A percentile compares a stretch with the other conserved stretches of the same genome.
Evolutionary conservation across 441 rosid species (phyloP).

Genomic region (Kokia cookei): DNA sequence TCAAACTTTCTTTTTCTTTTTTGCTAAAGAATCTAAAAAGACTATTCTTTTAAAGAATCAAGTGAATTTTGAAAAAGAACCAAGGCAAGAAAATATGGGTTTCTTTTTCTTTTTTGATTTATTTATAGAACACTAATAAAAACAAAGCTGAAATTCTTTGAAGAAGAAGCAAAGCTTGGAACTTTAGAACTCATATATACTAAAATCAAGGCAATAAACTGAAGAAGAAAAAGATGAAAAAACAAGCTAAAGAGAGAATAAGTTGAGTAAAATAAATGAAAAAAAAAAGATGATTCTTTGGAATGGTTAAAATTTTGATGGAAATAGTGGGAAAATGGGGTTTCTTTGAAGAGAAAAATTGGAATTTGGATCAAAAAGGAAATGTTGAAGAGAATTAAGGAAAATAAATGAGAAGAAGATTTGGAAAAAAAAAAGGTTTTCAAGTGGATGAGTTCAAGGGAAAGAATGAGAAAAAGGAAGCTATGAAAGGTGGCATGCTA

Average conservation of each 20-base stretch:
- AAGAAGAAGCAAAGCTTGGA: slow-evolving; percentile 16
- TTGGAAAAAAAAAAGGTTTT: too few relatives aligned
- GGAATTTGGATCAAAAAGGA: not conserved
- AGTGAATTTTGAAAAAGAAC: slow-evolving; percentile 31
- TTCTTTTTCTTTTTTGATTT: not conserved
- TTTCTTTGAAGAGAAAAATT: slow-evolving; percentile 20
- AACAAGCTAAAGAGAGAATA: slow-evolving; percentile 1
- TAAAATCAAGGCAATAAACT: not conserved
- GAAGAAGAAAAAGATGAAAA: not conserved
- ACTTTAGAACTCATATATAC: slow-evolving; percentile 4
- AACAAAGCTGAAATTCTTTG: not conserved
- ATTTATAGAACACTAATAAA: not conserved
- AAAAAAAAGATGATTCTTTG: slow-evolving; percentile 13
- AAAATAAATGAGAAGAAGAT: not conserved
- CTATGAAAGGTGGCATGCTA: too few relatives aligned
- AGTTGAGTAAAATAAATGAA: not conserved
- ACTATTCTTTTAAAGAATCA: slow-evolving; percentile 28
- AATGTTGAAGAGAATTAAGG: not conserved
- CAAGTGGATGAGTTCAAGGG: too few relatives aligned
- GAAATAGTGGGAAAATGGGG: not conserved
- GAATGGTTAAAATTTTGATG: not conserved
- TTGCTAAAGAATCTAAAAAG: slow-evolving; percentile 35
- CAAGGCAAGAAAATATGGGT: slow-evolving; percentile 5
- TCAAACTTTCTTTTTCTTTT: slow-evolving; percentile 2
- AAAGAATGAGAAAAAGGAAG: too few relatives aligned